Conservation (phyloP, 192 early-diverging fungal species). For the Spinellus fusiger region DNA sequence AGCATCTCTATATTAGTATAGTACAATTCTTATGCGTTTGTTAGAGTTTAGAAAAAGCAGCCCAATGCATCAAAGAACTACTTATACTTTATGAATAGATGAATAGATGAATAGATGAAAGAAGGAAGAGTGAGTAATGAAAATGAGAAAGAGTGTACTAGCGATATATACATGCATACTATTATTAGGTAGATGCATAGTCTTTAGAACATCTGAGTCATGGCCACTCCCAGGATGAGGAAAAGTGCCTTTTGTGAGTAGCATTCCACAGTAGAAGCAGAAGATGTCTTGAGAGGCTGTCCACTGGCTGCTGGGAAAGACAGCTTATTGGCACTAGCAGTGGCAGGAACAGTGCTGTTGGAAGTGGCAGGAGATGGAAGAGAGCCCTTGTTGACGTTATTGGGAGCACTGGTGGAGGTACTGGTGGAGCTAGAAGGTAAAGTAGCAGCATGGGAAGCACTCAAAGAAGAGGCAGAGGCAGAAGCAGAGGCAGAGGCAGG, state of each 20-base stretch:
- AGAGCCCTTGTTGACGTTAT: neutral
- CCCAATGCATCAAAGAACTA: neutral
- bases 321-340: neutral
- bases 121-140: neutral
- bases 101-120: neutral
- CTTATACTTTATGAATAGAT: neutral
- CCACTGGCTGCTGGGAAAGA: neutral
- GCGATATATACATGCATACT: neutral
- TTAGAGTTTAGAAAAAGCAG: neutral
- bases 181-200: neutral
- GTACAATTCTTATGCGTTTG: neutral
- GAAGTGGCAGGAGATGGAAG: neutral
- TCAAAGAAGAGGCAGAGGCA: conserved; percentile 7
- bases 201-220: neutral
- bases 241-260: neutral
- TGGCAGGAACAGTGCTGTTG: neutral
- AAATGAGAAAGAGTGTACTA: neutral
- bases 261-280: neutral
- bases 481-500: neutral
- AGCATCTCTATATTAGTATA: no score
- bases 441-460: conserved; percentile 1
- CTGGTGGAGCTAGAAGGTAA: conserved; percentile 3
- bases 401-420: neutral
- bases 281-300: neutral
- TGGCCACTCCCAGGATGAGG: neutral